phyloP scores from a whole-genome alignment of 352 stramenopile species.

The Phytophthora sansomeana region DNA sequence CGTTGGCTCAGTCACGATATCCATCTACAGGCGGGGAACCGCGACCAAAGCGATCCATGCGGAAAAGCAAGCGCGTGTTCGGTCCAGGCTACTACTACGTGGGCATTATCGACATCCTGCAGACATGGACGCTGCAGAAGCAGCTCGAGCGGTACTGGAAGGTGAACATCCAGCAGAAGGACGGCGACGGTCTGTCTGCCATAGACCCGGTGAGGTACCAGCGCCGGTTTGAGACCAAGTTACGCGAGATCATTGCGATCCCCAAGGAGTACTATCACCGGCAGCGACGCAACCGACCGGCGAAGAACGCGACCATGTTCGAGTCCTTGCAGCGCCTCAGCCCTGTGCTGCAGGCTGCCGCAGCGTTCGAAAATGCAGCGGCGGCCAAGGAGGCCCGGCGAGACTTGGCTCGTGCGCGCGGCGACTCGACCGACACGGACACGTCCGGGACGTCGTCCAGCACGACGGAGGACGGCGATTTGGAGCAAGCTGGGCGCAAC shows the following conservation, averaged over 20 bases:
- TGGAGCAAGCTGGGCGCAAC: constrained; percentile 64
- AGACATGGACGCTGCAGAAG: constrained; percentile 90
- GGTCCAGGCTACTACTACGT: constrained; percentile 91
- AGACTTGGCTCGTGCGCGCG: constrained; percentile 24
- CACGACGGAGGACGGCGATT: constrained; percentile 37
- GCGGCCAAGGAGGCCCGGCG: constrained; percentile 29
- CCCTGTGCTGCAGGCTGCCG: constrained; percentile 43
- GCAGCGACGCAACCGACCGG: constrained; percentile 24
- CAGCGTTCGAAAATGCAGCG: constrained; percentile 39
- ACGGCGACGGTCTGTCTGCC: constrained; percentile 81
- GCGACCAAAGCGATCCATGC: constrained; percentile 57
- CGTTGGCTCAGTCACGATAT: constrained; percentile 34
- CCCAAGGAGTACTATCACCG: constrained; percentile 62
- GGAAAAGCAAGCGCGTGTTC: constrained; percentile 81
- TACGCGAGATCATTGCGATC: constrained; percentile 83
- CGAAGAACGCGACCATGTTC: constrained; percentile 25
- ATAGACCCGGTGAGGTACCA: constrained; percentile 85
- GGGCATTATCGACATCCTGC: constrained; percentile 92
- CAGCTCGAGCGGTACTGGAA: constrained; percentile 86
- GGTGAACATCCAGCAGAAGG: constrained; percentile 70
- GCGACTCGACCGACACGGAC: constrained; percentile 45
- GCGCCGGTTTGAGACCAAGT: constrained; percentile 82
- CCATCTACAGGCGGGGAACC: constrained; percentile 25
- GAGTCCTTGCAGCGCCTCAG: constrained; percentile 47
- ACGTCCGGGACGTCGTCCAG: constrained; percentile 32